These are phyloP conservation scores for Hypoxylon sp. DNA, from an alignment of 2,329 filamentous ascomycete genomes.

Conservation along the genomic window DNA sequence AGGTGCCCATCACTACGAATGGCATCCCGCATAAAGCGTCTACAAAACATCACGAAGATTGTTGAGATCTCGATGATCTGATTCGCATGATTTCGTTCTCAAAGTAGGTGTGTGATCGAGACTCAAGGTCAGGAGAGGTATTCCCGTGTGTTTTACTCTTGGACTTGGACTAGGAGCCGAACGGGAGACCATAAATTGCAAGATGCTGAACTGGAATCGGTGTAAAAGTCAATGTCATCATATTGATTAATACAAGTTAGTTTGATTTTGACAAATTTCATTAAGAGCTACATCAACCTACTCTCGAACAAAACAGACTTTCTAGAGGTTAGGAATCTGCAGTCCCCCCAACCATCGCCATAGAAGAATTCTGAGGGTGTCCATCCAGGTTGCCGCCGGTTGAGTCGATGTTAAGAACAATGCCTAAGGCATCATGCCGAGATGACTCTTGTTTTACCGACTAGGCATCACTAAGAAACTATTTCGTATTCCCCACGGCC, in stretches of 20 bases:
- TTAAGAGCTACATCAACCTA: neutral
- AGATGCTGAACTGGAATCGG: neutral
- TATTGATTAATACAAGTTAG: neutral
- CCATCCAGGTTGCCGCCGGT: neutral
- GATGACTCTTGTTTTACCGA: neutral
- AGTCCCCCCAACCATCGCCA: neutral
- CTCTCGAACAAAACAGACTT: neutral
- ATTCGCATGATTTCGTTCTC: neutral
- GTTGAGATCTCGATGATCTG: neutral
- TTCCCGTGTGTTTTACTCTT: neutral
- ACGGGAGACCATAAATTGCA: neutral
- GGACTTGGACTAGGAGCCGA: neutral
- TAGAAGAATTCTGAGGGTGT: neutral
- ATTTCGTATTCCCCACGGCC: slow-evolving; percentile 3
- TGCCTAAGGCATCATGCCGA: neutral
- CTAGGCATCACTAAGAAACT: neutral
- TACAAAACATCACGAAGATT: neutral
- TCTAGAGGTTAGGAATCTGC: neutral
- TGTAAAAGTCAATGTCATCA: neutral
- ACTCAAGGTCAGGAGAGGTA: neutral
- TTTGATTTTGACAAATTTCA: neutral
- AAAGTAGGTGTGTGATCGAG: neutral
- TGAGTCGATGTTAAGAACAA: neutral
- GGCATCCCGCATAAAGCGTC: slow-evolving; percentile 60
- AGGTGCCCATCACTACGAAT: slow-evolving; percentile 75